Evolutionary conservation across 306 rosid genomes (phyloP).

Genomic region (Crotalaria pallida): DNA sequence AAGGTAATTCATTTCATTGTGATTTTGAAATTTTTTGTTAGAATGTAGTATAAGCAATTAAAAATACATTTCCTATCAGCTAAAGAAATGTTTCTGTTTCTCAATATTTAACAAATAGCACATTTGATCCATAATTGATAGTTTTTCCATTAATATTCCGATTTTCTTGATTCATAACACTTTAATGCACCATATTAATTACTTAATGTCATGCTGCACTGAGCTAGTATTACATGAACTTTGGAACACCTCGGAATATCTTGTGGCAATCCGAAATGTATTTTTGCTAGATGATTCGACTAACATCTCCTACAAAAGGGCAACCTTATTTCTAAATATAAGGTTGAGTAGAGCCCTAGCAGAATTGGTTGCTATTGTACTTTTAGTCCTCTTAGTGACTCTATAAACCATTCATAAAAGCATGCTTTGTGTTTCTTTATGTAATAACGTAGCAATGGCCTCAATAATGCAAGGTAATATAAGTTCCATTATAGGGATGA

Average conservation of each 20-base stretch:
- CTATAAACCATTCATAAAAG: not conserved
- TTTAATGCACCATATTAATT: not conserved
- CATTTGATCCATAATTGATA: not conserved
- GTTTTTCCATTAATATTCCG: not conserved
- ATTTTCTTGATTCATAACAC: not conserved
- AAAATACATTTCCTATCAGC: not conserved
- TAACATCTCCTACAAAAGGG: not conserved
- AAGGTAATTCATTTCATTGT: conserved; percentile 51
- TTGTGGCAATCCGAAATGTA: not conserved
- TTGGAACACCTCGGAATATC: not conserved
- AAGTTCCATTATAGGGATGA: not conserved
- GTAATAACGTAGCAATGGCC: not conserved
- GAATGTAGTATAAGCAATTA: not conserved
- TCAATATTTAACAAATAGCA: not conserved
- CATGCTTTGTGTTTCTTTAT: not conserved
- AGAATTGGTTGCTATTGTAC: not conserved
- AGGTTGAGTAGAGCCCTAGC: not conserved
- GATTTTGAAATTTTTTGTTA: not conserved
- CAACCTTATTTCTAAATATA: not conserved
- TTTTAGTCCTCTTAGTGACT: not conserved
- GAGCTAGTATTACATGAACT: not conserved
- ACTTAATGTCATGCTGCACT: not conserved
- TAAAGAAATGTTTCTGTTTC: not conserved
- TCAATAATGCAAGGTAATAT: not conserved
- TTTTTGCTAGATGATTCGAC: not conserved